Base-by-base conservation (phyloP, 495 filamentous ascomycete genomes). In the Penicillium paradoxum region DNA sequence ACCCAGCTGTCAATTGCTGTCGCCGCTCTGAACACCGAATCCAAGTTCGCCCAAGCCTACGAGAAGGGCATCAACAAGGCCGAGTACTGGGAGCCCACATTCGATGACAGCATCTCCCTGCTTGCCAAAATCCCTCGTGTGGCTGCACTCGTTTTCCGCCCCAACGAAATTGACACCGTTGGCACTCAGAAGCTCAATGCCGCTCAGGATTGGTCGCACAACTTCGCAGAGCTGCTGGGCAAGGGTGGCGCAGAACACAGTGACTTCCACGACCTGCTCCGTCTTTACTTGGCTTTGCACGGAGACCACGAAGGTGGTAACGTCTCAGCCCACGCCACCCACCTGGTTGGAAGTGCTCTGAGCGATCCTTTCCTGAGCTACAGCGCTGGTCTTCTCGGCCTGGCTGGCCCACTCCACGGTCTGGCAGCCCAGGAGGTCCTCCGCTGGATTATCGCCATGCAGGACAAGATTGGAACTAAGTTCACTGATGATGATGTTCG, bases 261-360 rank as follows among this genome's bases (percentile, higher is more conserved):
- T 68, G 88, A 90, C 69, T 98, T 98, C 81, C 92, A 97, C 66
- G 93, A 98, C 61, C 78, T 97, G 17, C 79, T 98, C 22, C 80
- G 93, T 53, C 72, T 98, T 17, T 98, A 98, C 74, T 83, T 98
- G 17, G 92, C 93, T 22, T 84, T 98, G 10, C 93, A 98, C 75
- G 92, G 92, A 40, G 93, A 98, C 73, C 93, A 98, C 76, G 93
- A 98, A 69, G 93, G 93, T 51, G 93, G 93, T 48, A 98, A 98
- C 65, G 93, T 97, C 49, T 96, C 91, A 1, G 93, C 93, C 4
- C 93, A 98, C 69, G 77, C 93, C n/a, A 98, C 93, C 19, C 93
- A 98, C 72, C 80, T 98, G 8, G 95, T 98, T 30, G 93, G 93
- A n/a, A 91, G 86, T 55, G 95, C 95, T 8, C 82, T 98, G 49